Base-by-base conservation (phyloP, 2,329 filamentous ascomycete species). In the Gaeumannomyces tritici region DNA sequence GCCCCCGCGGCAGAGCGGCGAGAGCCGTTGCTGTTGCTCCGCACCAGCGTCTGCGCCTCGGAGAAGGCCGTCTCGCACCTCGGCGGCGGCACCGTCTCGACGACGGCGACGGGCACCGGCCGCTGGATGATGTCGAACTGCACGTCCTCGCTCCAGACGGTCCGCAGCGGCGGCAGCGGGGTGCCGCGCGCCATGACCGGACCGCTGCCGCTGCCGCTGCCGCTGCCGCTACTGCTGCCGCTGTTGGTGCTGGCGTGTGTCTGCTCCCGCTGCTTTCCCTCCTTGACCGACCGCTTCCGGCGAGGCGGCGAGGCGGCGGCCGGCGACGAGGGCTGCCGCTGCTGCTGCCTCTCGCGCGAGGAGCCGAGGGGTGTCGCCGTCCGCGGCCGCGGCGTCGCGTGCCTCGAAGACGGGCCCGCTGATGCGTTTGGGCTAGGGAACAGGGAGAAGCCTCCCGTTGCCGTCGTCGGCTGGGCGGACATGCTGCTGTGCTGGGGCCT, bases 361-460 rank as follows among this genome's bases (percentile, higher is more conserved):
- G 35, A 58, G 15, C 71, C 70, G 62, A 73, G 74, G 0, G 77
- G 75, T 12, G 76, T 75, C 8, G 70, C 64, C 4, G 74, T 72
- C 63, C 74, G 67, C 61, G 69, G 66, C 31, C 73, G 72, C n/a
- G 77, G 72, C 1, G 74, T 57, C 27, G 47, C 74, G 59, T 78
- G 77, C 64, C 74, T 80, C 65, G 79, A 72, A 28, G 77, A 75
- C 60, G 77, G 75, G 74, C 63, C 76, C 75, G 66, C 72, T 79
- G 27, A 81, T 77, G 66, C 29, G 26, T 61, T 61, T 27, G 60
- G 60, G 24, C 76, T 84, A 31, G 83, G 82, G 68, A 85, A 85
- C 64, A 85, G 77, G 64, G 83, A 85, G 71, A 85, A 83, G 64
- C 80, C 79, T 70, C 78, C 80, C 27, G 76, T 70, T 62, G 73